Base-by-base conservation (phyloP, 2,329 filamentous ascomycete genomes). In the Piedraia hortae region DNA sequence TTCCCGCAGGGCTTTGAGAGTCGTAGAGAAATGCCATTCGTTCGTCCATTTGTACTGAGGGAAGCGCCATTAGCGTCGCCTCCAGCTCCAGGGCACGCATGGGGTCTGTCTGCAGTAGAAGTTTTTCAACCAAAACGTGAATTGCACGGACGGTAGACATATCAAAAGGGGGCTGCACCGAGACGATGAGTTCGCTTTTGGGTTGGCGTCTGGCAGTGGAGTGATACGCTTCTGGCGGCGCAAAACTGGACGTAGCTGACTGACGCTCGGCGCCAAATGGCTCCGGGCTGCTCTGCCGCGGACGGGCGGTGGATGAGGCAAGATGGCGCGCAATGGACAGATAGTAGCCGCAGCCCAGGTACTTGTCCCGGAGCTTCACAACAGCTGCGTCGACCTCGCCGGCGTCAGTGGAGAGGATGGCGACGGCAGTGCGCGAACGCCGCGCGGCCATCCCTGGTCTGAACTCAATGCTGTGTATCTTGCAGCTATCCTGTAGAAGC, bases 11-110 rank as follows among this genome's bases (percentile, higher is more conserved):
- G 36, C 67, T 80, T 31, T 67, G 60, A 10, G 78, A 60, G 42
- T 93, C 71, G 68, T 75, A 97, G 4, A 97, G 54, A 73, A 80
- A 97, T 0, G 78, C 72, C 66, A 82, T 93, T 32, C 70, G 78
- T 42, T 89, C 74, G 27, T 90, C 74, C 18, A 57, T 59, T 40
- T 89, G 75, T 1, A 93, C 71, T 24, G 78, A 65, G 0, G 72
- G 62, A 10, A 74, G 58, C 21, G 68, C 70, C 85, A 93, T 93
- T 4, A 97, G 56, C 2, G 89, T 53, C 4, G 80, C 78, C 45
- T 97, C 85, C 28, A 90, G 88, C 37, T 85, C 75, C 0, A 74
- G 64, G 0, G 80, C 78, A 16, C 37, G 27, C 19, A 29, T 19
- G 4, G 35, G 26, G 28, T 38, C 28, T 4, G 31, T 27, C 33